Evolutionary conservation across 1,284 basidiomycete genomes (phyloP), one percentile per base, ranked within the genome.

Genomic region (Leccinum angustisporum): DNA sequence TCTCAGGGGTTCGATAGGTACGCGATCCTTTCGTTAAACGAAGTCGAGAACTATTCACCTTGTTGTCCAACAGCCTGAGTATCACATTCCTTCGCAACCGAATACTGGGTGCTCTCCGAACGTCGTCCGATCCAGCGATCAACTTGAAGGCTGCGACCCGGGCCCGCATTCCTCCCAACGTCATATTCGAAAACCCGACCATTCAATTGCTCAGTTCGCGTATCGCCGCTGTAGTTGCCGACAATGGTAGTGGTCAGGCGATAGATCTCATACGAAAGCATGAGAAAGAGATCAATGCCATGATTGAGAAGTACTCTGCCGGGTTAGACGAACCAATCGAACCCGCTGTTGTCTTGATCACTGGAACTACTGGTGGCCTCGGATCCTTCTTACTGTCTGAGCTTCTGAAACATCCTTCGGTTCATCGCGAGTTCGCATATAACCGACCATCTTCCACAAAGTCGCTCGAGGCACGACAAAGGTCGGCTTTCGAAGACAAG

Each of bases 321-420:
- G 55, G 30, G 8, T 11, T 56, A 43, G 36, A 34, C 14, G 56
- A 53, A 2, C 40, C n/a, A 16, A 48, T 38, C 5, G 36, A 56
- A 11, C 55, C 50, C 5, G 53, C 54, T 9, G 60, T 67, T 11
- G 65, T 76, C 0, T 58, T 76, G 3, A 57, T 76, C 6, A 75
- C 74, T 10, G 75, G 75, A 7, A 67, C 75, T 3, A 77, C 76
- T 9, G 75, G 75, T 1, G 59, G 61, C 30, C 65, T 76, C 9
- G 73, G 75, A 16, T 68, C 70, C 4, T 66, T 70, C 55, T 18
- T 76, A 1, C 56, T 74, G 2, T 65, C 63, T 3, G 54, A 56
- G 6, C 64, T 75, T 13, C 46, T 74, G 9, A 18, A 57, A 11
- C 56, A 67, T 9, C 21, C 57, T 4, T 13, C 31, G 1, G 65